phyloP scores from a whole-genome alignment of 2,329 filamentous ascomycete genomes.

The Lecanicillium sp. region DNA sequence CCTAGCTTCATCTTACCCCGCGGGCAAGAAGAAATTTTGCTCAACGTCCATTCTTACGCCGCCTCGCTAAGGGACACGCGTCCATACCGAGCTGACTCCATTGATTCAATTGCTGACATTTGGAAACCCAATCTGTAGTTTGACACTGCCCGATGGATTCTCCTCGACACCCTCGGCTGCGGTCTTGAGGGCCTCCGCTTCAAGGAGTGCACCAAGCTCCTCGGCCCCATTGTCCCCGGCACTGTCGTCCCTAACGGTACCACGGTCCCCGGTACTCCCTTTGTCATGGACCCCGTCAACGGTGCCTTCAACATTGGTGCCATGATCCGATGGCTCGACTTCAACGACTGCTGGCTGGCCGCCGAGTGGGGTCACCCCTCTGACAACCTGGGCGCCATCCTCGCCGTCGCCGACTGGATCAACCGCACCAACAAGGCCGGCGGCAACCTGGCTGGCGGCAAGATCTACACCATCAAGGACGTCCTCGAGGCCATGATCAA shows the following conservation, averaged over 20 bases:
- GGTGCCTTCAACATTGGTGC: constrained; percentile 98
- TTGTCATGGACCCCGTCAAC: constrained; percentile 90
- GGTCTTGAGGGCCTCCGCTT: constrained; percentile 93
- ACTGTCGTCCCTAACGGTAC: constrained; percentile 88
- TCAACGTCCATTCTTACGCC: too few relatives aligned
- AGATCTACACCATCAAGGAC: constrained; percentile 81
- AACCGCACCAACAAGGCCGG: constrained; percentile 76
- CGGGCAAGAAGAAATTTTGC: background rate
- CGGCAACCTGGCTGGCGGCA: constrained; percentile 77
- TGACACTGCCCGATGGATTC: constrained; percentile 93
- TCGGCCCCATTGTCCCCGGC: constrained; percentile 85
- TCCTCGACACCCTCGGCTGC: constrained; percentile 94
- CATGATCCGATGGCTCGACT: constrained; percentile 98
- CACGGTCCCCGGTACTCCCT: constrained; percentile 84
- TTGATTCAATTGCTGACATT: background rate
- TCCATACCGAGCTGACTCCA: too few relatives aligned
- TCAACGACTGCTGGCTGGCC: constrained; percentile 99
- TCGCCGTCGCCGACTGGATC: constrained; percentile 95
- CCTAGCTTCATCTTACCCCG: constrained; percentile 4
- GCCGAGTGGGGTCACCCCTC: constrained; percentile 99
- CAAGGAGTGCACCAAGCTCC: constrained; percentile 90
- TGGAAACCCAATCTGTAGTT: constrained; percentile 46
- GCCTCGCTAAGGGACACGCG: too few relatives aligned
- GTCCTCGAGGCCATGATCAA: constrained; percentile 98
- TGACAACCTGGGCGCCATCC: constrained; percentile 94